Base-by-base conservation (phyloP, 306 rosid genomes). In the Fragaria iinumae region DNA sequence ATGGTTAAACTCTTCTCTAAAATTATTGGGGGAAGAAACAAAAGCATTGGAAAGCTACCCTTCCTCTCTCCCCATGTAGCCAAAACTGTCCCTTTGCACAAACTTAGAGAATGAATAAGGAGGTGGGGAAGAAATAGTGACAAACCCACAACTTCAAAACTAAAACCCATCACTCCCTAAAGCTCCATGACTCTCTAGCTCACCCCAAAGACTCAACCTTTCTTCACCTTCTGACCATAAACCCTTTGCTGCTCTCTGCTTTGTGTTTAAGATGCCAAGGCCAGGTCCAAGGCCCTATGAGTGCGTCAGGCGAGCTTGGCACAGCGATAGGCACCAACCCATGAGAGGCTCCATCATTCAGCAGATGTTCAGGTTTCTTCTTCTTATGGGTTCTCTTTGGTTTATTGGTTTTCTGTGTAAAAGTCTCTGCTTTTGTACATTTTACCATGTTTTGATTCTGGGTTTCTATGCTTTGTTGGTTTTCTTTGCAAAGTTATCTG, bases 261-360 rank as follows among this genome's bases (percentile, higher is more conserved):
- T 60, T 25, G 3, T 60, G 44, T 55, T 77, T 60, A 86, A 88
- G 97, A 96, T 96, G 99, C 99, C 99, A 70, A 77, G 99, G 86
- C 99, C 99, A 23, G 99, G 99, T 29, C 99, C 98, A 27, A 91
- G 99, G 83, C 99, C 99, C 70, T 96, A 96, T 69, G 99, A 96
- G 94, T 96, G 99, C 72, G 99, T 93, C 43, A 74, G 91, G 72
- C 88, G 98, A 83, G 98, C 99, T 82, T 96, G 99, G 99, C 98
- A 96, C 77, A 96, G 99, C 86, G 99, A 96, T 75, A 90, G 99
- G 62, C 98, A 91, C 84, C 89, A 83, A 70, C 94, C 99, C 80
- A 80, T 93, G 44, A 88, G 99, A 88, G 98, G 98, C 71, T 85
- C 94, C 27, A 85, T 96, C 78, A 86, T 96, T 87, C 99, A 85